phyloP scores from a whole-genome alignment of 495 filamentous ascomycete species.

The Staphylotrichum longicolle region DNA sequence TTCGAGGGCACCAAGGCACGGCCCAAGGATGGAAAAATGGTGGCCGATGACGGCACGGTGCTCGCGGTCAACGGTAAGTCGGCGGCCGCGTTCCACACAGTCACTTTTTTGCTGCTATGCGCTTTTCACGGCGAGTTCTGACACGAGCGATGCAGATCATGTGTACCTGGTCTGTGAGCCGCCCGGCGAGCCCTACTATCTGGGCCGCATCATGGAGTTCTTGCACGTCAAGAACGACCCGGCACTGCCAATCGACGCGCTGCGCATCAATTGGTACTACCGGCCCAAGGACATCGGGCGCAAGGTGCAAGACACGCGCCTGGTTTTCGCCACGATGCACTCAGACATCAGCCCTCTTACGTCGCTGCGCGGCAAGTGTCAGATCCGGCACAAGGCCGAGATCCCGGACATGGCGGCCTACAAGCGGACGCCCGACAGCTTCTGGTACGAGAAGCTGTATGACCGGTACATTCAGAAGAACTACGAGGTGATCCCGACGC shows the following conservation, averaged over 20 bases:
- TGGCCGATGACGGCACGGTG: slow-evolving; percentile 86
- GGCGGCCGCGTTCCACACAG: not conserved
- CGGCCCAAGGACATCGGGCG: slow-evolving; percentile 92
- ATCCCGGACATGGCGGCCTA: slow-evolving; percentile 80
- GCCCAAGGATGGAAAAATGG: slow-evolving; percentile 74
- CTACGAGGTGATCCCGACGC: slow-evolving; percentile 93
- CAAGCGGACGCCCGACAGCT: slow-evolving; percentile 76
- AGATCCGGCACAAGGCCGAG: slow-evolving; percentile 81
- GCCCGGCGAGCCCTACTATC: slow-evolving; percentile 95
- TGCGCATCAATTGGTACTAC: slow-evolving; percentile 98
- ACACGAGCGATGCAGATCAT: slow-evolving; percentile 65
- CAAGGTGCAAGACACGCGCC: slow-evolving; percentile 81
- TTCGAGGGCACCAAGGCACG: slow-evolving; percentile 70
- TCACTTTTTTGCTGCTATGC: slow-evolving; percentile 2
- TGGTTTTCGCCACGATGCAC: slow-evolving; percentile 96
- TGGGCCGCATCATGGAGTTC: slow-evolving; percentile 98
- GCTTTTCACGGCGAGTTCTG: slow-evolving; percentile 24
- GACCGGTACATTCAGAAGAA: slow-evolving; percentile 97
- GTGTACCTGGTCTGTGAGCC: slow-evolving; percentile 97
- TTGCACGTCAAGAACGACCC: slow-evolving; percentile 73
- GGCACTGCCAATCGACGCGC: slow-evolving; percentile 70
- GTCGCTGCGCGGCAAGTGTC: slow-evolving; percentile 87
- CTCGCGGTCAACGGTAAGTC: slow-evolving; percentile 81
- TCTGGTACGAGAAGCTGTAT: slow-evolving; percentile 97
- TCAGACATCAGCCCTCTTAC: slow-evolving; percentile 93